phyloP scores from a whole-genome alignment of 305 asterid genomes.

The Plantago rigida region DNA sequence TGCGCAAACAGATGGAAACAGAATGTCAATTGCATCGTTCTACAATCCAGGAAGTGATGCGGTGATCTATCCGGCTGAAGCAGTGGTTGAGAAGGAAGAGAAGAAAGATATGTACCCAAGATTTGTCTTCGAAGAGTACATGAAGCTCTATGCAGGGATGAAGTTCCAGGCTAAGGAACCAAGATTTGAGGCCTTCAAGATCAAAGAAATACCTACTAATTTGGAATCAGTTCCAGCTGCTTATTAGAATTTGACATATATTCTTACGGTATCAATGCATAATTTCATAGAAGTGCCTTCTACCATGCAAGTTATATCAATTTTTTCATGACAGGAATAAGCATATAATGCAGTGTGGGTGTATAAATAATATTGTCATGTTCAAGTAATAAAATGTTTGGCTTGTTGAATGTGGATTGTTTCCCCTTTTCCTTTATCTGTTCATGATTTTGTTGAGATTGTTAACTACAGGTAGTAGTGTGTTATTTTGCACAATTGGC shows the following conservation, averaged over 20 bases:
- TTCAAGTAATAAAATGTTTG: constrained; percentile 2
- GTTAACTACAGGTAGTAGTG: no score
- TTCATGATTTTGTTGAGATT: no score
- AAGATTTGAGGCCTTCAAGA: constrained; percentile 82
- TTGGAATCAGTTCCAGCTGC: constrained; percentile 51
- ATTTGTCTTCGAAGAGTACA: constrained; percentile 87
- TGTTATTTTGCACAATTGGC: no score
- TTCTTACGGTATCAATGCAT: no score
- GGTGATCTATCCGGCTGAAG: constrained; percentile 73
- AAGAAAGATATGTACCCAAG: constrained; percentile 46
- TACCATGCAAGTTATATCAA: no score
- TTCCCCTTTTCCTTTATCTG: no score
- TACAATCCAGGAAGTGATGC: constrained; percentile 92
- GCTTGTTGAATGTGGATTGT: background rate
- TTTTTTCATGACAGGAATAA: no score
- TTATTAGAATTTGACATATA: constrained; percentile 18
- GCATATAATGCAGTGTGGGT: no score
- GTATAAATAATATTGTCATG: background rate
- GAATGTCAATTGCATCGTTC: constrained; percentile 89
- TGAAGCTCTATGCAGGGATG: constrained; percentile 74
- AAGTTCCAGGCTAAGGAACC: constrained; percentile 94
- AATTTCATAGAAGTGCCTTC: no score
- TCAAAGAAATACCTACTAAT: constrained; percentile 28
- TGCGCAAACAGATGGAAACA: constrained; percentile 70
- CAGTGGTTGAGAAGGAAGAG: constrained; percentile 49